phyloP scores from a whole-genome alignment of 164 flowering plant species.

The Houttuynia cordata region DNA sequence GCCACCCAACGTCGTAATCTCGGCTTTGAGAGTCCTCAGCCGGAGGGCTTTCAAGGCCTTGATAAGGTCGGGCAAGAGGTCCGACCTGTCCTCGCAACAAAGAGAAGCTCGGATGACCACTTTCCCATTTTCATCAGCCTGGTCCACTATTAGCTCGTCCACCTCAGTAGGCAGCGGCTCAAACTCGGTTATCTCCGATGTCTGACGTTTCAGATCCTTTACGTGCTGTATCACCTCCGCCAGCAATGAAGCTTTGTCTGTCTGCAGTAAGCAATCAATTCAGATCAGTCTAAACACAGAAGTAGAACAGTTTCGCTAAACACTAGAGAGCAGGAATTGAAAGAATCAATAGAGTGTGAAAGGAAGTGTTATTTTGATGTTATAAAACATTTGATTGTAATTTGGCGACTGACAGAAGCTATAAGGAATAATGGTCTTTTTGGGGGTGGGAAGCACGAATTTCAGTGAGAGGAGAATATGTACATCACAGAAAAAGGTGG shows the following conservation, averaged over 20 bases:
- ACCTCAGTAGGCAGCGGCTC: slow-evolving; percentile 70
- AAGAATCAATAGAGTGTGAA: not conserved
- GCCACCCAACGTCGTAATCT: slow-evolving; percentile 85
- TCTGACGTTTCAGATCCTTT: slow-evolving; percentile 81
- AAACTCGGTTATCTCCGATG: slow-evolving; percentile 66
- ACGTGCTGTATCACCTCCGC: slow-evolving; percentile 97
- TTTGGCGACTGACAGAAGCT: not conserved
- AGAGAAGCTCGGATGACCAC: slow-evolving; percentile 71
- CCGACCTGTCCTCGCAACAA: slow-evolving; percentile 89
- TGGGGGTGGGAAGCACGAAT: slow-evolving; percentile 7
- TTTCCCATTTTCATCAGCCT: slow-evolving; percentile 59
- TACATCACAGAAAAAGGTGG: slow-evolving; percentile 1
- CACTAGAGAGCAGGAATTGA: not conserved
- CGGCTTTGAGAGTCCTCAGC: slow-evolving; percentile 72
- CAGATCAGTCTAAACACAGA: not conserved
- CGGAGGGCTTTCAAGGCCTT: slow-evolving; percentile 69
- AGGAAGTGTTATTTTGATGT: not conserved
- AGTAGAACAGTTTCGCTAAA: not conserved
- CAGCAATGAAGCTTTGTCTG: slow-evolving; percentile 96
- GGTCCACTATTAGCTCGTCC: slow-evolving; percentile 70
- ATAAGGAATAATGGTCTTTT: not conserved
- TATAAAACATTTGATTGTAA: not conserved
- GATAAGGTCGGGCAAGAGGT: slow-evolving; percentile 78
- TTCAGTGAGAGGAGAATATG: slow-evolving; percentile 3
- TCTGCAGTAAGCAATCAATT: slow-evolving; percentile 23